Base-by-base conservation (phyloP, 805 yeast genomes). In the Tetrapisispora namnaoensis region DNA sequence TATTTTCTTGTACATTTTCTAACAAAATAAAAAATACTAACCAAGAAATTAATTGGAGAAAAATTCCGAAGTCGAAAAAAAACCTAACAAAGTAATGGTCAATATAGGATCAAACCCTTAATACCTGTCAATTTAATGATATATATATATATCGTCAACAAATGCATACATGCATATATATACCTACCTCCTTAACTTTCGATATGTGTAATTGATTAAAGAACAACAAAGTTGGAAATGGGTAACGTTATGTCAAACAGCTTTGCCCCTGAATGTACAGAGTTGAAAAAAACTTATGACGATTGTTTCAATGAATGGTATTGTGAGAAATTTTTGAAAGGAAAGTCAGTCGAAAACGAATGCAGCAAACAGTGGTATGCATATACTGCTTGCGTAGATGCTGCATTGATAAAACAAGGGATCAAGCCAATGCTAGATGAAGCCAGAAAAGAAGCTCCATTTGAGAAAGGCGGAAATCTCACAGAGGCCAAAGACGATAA, bases 191-290 rank as follows among this genome's bases (percentile, higher is more conserved):
- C n/a, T n/a, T n/a, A n/a, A n/a, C n/a, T n/a, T n/a, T n/a, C n/a
- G n/a, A n/a, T n/a, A n/a, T n/a, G n/a, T n/a, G 28, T 24, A 24
- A 24, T 24, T 24, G 28, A 24, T 24, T 24, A 24, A 24, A 24
- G 8, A 24, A 6, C 4, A 24, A 4, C 8, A 24, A 24, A 8
- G 6, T 5, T 27, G 28, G 28, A 14, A 20, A 82, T 83, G 88
- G 89, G 89, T 45, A 81, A 80, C 67, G 65, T 72, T 47, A 78
- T 85, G 85, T 83, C 90, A 17, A 75, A 95, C 7, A 88, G 96
- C 52, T 86, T 93, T 73, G 98, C 99, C 36, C 96, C 97, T 24
- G 98, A 93, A 70, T 93, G 99, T 68, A 87, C 95, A 21, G 85
- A 80, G 35, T 77, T 83, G 50, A 93, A 93, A 68, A 79, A 80